Conservation (phyloP, 768 basidiomycete species). For the Amanita brunnescens region DNA sequence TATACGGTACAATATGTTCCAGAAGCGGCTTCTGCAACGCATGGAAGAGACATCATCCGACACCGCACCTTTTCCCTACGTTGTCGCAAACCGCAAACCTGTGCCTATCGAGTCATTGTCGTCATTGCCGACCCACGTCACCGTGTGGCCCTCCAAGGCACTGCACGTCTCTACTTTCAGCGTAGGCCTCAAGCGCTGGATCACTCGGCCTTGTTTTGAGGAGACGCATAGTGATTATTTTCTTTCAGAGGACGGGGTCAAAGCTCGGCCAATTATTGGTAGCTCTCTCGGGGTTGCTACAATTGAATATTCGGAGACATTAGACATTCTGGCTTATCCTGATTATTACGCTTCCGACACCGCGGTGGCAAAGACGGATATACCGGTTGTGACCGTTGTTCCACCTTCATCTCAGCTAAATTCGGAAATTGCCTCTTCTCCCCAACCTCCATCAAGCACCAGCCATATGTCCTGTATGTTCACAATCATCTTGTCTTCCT, state of each 20-base stretch:
- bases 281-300: constrained; percentile 54
- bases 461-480: constrained; percentile 5
- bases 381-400: constrained; percentile 11
- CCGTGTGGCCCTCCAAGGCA: constrained; percentile 23
- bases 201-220: constrained; percentile 67
- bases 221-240: constrained; percentile 55
- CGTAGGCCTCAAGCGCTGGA: constrained; percentile 59
- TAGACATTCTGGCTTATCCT: constrained; percentile 56
- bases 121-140: constrained; percentile 19
- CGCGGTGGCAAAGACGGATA: not conserved
- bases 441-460: constrained; percentile 7
- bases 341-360: constrained; percentile 14
- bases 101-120: constrained; percentile 11
- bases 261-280: constrained; percentile 35
- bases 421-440: not conserved
- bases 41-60: constrained; percentile 34
- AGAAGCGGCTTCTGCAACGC: constrained; percentile 38
- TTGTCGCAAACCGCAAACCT: constrained; percentile 26
- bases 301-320: constrained; percentile 60
- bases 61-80: constrained; percentile 34
- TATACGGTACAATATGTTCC: constrained; percentile 39
- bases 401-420: constrained; percentile 4
- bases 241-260: constrained; percentile 26
- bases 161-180: constrained; percentile 32
- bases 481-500: not conserved